These are phyloP conservation scores for Lantana camara DNA, from an alignment of 257 asterid species.

Conservation along the genomic window DNA sequence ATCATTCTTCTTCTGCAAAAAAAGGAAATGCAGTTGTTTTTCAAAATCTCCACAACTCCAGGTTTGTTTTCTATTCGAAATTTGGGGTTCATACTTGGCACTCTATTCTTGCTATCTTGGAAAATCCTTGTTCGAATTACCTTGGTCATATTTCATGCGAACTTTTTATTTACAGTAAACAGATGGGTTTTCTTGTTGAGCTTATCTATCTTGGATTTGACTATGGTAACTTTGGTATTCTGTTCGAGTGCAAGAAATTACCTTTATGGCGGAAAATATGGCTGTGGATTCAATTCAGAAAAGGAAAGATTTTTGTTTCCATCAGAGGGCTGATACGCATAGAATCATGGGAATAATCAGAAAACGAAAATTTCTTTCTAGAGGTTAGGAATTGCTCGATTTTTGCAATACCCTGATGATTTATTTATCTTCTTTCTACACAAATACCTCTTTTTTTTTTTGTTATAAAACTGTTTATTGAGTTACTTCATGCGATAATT, in stretches of 20 bases:
- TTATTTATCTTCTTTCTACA: background rate
- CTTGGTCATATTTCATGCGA: constrained; percentile 28
- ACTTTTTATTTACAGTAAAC: background rate
- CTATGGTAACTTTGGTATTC: background rate
- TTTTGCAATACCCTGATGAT: background rate
- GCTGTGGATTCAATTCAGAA: constrained; percentile 23
- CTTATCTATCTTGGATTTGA: background rate
- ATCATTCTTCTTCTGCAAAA: too few relatives aligned
- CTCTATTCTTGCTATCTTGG: background rate
- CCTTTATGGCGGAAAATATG: background rate
- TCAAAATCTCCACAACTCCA: constrained; percentile 1
- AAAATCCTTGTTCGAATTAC: background rate
- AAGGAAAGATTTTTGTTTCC: constrained; percentile 23
- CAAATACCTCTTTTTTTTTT: background rate
- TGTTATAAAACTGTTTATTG: background rate
- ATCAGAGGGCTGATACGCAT: constrained; percentile 4
- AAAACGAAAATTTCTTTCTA: constrained; percentile 1
- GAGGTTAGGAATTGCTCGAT: constrained; percentile 19
- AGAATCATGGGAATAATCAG: constrained; percentile 10
- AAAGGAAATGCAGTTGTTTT: background rate
- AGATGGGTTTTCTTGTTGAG: background rate
- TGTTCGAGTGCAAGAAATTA: constrained; percentile 12
- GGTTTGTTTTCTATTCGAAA: background rate
- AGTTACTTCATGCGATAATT: constrained; percentile 7
- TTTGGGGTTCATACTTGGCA: background rate